Evolutionary conservation across 805 yeast genomes (phyloP), one percentile per base, ranked within the genome.

Genomic region (Sugiyamaella chiloensis): DNA sequence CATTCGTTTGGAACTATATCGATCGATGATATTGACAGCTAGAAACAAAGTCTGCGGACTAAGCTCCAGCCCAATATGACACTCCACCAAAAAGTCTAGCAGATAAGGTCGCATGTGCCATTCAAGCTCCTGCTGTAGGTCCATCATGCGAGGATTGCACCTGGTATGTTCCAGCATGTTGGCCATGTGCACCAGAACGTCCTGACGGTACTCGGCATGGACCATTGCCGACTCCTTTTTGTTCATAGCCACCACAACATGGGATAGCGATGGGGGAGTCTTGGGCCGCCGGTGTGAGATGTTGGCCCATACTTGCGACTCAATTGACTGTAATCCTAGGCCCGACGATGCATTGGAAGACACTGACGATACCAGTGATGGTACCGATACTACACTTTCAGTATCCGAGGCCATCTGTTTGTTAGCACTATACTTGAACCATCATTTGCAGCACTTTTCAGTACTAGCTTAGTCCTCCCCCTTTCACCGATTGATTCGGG

Each of bases 1-100:
- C 5, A 89, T 80, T 57, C 98, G 75, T 58, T 83, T 85, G 45
- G 96, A 85, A 63, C 96, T 86, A 69, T 91, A 91, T 52, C 97
- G 78, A 65, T 91, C 99, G 52, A 91, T 85, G 45, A 90, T 74
- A 57, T 83, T 81, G 32, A 83, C 80, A 71, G 79, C 80, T 70
- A 72, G 80, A 72, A 60, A 87, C 72, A 72, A 81, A 69, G 72
- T 88, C 76, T 58, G 88, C 60, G 67, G 85, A 72, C 65, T 83
- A 69, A 69, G 84, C 66, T 68, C 85, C 66, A 62, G 78, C 55
- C 65, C 86, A 59, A 73, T 79, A 69, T 74, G 74, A 27, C 69
- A 58, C 50, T 89, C 93, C 54, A 87, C 75, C 19, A 89, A 68
- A 60, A 89, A 91, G 58, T 88, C 95, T 35, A 91, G 77, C 43